phyloP scores from a whole-genome alignment of 2,329 filamentous ascomycete species.

The Lasiodiplodia sp. region DNA sequence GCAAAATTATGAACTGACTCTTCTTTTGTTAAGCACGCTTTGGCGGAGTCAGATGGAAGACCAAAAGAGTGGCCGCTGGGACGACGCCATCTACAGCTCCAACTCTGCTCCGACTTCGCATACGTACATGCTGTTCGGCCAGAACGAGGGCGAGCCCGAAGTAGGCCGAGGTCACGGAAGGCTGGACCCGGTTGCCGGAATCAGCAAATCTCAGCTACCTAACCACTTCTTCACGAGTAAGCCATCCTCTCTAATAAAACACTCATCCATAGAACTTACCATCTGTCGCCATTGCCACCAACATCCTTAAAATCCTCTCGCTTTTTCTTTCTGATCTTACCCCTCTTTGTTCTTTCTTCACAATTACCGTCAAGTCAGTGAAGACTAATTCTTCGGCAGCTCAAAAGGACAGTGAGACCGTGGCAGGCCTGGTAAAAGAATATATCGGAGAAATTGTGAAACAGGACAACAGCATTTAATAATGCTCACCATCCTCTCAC shows the following conservation, averaged over 20 bases:
- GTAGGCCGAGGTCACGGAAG: neutral
- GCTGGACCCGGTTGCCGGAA: neutral
- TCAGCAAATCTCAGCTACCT: neutral
- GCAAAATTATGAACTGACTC: neutral
- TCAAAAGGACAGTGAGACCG: neutral
- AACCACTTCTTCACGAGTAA: constrained; percentile 18
- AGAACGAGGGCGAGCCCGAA: neutral
- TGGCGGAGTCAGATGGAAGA: constrained; percentile 20
- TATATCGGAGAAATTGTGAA: constrained; percentile 11
- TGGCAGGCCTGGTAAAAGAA: constrained; percentile 9
- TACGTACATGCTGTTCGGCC: constrained; percentile 13
- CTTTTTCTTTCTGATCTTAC: no score
- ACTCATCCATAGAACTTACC: neutral
- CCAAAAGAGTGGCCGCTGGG: constrained; percentile 12
- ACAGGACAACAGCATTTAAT: neutral
- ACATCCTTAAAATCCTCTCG: no score
- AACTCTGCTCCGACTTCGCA: neutral
- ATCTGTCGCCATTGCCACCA: no score
- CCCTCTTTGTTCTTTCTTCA: neutral
- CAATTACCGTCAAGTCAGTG: no score
- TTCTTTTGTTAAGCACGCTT: neutral
- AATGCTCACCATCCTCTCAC: neutral
- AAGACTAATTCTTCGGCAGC: neutral
- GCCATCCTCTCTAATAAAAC: neutral
- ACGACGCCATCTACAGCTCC: neutral